Conservation (phyloP, 768 basidiomycete genomes). For the Podaxis pistillaris region DNA sequence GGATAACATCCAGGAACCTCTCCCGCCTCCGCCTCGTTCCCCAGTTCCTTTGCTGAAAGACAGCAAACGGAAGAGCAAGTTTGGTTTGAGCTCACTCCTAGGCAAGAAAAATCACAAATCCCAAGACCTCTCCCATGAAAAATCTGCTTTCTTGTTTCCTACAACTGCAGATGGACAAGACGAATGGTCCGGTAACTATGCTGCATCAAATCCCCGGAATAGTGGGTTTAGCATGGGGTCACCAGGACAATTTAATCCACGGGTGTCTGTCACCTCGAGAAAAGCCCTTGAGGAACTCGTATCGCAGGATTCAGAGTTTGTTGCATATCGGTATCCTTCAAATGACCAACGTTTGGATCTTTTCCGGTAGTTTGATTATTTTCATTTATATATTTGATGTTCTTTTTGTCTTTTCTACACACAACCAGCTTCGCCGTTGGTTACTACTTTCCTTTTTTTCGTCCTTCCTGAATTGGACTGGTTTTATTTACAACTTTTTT, state of each 20-base stretch:
- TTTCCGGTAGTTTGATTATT: slow-evolving; percentile 31
- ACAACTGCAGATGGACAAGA: slow-evolving; percentile 10
- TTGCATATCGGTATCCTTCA: slow-evolving; percentile 86
- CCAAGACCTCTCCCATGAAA: slow-evolving; percentile 20
- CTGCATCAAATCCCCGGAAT: slow-evolving; percentile 49
- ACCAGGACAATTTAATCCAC: slow-evolving; percentile 32
- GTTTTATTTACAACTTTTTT: not conserved
- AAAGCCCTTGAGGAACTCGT: slow-evolving; percentile 78
- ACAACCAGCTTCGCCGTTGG: not conserved
- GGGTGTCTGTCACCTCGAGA: slow-evolving; percentile 64
- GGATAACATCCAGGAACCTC: slow-evolving; percentile 33
- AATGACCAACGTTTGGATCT: slow-evolving; percentile 68
- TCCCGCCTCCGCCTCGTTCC: slow-evolving; percentile 22
- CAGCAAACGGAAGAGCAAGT: slow-evolving; percentile 72
- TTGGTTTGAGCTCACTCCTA: slow-evolving; percentile 66
- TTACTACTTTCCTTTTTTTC: not conserved
- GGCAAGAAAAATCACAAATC: slow-evolving; percentile 46
- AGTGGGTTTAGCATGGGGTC: slow-evolving; percentile 42
- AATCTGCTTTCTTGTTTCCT: slow-evolving; percentile 11
- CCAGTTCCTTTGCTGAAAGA: slow-evolving; percentile 28
- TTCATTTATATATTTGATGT: not conserved
- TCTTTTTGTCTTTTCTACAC: not conserved
- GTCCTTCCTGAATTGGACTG: slow-evolving; percentile 4
- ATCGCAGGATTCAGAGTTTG: slow-evolving; percentile 82
- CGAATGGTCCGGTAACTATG: slow-evolving; percentile 28